Evolutionary conservation across 1,284 basidiomycete genomes (phyloP), one percentile per base, ranked within the genome.

Genomic region (Phellopilus nigrolimitatus): DNA sequence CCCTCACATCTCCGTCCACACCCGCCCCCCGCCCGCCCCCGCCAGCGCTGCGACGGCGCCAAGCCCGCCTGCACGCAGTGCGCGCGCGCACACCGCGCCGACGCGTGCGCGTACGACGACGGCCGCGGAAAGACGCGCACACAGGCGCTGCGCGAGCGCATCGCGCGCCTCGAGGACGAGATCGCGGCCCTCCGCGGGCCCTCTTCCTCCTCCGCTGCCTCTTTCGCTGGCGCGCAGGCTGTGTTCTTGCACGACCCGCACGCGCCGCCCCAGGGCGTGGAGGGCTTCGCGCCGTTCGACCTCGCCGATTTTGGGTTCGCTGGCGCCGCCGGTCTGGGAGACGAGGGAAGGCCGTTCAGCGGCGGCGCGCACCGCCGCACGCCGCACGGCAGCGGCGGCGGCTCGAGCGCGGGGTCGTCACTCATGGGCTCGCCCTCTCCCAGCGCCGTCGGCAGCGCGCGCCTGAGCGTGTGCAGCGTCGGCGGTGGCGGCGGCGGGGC

Each of bases 51-150:
- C 59, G 71, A 73, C 56, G 72, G 71, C 47, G 54, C 60, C 1
- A 71, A 70, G 61, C 72, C 72, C 15, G 68, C 68, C 5, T 74
- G 72, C 57, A 65, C 65, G 41, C 71, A 72, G 53, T 74, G 71
- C 55, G 59, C 65, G 17, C 64, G 67, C 45, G 71, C 71, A 22
- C 71, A 72, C 61, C 71, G 72, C 56, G 55, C 61, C 2, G 68
- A 69, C 48, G 66, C 60, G 21, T 74, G 72, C 63, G 67, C 71
- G 55, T 74, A 74, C 59, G 72, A 74, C 56, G 72, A 74, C 56
- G 72, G 71, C 46, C 73, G 72, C 61, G 68, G 69, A 46, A 73
- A 73, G 64, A 73, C 71, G 10, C 62, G 71, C 37, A 75, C 72
- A 0, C 73, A 75, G 59, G 61, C 73, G 51, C 68, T 75, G 51